Evolutionary conservation across 2,329 filamentous ascomycete species (phyloP).

Genomic region (Zymoseptoria pseudotritici): DNA sequence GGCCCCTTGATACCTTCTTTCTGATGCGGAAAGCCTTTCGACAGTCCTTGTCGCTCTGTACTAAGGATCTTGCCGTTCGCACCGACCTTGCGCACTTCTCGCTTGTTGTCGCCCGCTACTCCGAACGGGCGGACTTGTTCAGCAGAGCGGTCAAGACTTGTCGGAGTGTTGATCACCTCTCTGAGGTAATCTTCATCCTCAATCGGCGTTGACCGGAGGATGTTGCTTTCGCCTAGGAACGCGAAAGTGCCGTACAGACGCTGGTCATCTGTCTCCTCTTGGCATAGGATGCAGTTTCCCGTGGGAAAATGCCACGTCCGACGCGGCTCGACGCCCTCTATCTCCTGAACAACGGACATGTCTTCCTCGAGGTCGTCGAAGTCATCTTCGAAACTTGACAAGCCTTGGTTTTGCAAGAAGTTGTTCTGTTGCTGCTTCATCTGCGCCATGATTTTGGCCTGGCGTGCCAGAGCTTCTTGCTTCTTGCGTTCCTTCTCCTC

Average conservation of each 20-base stretch:
- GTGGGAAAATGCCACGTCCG: conserved; percentile 84
- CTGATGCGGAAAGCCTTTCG: conserved; percentile 74
- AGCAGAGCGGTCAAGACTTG: conserved; percentile 75
- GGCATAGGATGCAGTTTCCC: conserved; percentile 90
- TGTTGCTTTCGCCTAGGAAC: conserved; percentile 74
- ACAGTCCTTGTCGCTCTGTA: conserved; percentile 72
- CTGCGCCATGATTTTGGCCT: conserved; percentile 92
- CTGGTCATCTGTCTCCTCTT: conserved; percentile 88
- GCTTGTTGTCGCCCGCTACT: conserved; percentile 77
- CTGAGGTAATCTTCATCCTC: conserved; percentile 74
- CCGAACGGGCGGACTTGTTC: conserved; percentile 83
- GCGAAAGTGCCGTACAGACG: conserved; percentile 90
- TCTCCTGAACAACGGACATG: conserved; percentile 49
- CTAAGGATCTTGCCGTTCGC: conserved; percentile 62
- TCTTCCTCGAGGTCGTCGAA: conserved; percentile 65
- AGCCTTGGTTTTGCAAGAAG: conserved; percentile 80
- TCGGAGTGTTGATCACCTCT: conserved; percentile 71
- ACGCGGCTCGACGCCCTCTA: conserved; percentile 53
- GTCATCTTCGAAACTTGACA: conserved; percentile 83
- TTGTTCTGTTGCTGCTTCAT: conserved; percentile 96
- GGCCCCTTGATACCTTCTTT: conserved; percentile 58
- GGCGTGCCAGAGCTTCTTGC: conserved; percentile 78
- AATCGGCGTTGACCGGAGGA: conserved; percentile 79
- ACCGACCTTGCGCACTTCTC: conserved; percentile 67
- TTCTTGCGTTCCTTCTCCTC: conserved; percentile 77